These are phyloP conservation scores for Boletales sp. DNA, from an alignment of 768 basidiomycete species.

Conservation along the genomic window DNA sequence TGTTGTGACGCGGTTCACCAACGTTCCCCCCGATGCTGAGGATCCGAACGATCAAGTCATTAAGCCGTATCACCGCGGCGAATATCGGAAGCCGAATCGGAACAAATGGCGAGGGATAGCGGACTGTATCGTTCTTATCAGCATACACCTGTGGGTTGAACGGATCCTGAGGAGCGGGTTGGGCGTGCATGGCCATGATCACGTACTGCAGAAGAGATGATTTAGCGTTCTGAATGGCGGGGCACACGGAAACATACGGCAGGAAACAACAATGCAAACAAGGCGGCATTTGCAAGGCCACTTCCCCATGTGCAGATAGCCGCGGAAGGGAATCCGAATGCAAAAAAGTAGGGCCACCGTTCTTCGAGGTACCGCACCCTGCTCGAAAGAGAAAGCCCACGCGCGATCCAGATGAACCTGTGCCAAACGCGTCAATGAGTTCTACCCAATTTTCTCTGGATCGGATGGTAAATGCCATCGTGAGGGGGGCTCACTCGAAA, in stretches of 20 bases:
- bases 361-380: constrained; percentile 78
- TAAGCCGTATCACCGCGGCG: constrained; percentile 66
- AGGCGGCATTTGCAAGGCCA: constrained; percentile 72
- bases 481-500: constrained; percentile 61
- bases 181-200: constrained; percentile 79
- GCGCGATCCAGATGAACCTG: constrained; percentile 78
- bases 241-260: constrained; percentile 43
- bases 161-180: constrained; percentile 72
- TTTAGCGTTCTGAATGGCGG: neutral
- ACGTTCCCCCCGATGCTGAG: constrained; percentile 51
- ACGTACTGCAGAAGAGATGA: constrained; percentile 54
- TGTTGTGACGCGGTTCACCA: constrained; percentile 19
- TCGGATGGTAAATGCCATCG: constrained; percentile 1
- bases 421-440: constrained; percentile 12
- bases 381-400: constrained; percentile 63
- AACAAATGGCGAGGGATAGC: constrained; percentile 72
- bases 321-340: constrained; percentile 79
- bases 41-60: constrained; percentile 63
- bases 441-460: neutral
- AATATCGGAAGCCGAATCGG: constrained; percentile 83
- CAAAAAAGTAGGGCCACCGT: constrained; percentile 86
- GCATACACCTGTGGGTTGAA: constrained; percentile 51
- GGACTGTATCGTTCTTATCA: constrained; percentile 39
- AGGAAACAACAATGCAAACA: constrained; percentile 83
- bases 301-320: constrained; percentile 70